Evolutionary conservation across 2,329 filamentous ascomycete genomes (phyloP).

Genomic region (Penicillium thymicola): DNA sequence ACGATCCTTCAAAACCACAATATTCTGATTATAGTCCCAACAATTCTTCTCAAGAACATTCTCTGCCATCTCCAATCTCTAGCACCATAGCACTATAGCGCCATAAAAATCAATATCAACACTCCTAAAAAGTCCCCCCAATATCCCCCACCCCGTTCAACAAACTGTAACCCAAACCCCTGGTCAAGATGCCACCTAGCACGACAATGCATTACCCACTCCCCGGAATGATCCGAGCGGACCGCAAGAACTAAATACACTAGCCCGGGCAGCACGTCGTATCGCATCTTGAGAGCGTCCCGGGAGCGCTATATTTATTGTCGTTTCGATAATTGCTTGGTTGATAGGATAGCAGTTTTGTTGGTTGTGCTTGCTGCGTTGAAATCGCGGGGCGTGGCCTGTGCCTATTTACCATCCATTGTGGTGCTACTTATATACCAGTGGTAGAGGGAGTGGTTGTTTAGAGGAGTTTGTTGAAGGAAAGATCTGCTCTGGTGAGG

Average conservation of each 20-base stretch:
- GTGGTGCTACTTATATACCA: not conserved
- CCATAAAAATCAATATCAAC: not conserved
- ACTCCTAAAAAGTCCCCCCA: too few relatives aligned
- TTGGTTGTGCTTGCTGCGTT: not conserved
- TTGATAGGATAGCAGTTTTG: too few relatives aligned
- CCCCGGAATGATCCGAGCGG: slow-evolving; percentile 12
- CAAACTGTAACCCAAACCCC: slow-evolving; percentile 11
- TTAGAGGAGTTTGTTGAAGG: not conserved
- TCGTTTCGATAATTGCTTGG: slow-evolving; percentile 4
- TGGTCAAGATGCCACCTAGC: slow-evolving; percentile 13
- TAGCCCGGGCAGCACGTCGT: not conserved
- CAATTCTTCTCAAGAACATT: not conserved
- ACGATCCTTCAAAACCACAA: not conserved
- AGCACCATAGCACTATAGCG: too few relatives aligned
- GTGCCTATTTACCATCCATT: not conserved
- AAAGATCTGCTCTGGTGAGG: too few relatives aligned
- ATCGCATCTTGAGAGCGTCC: not conserved
- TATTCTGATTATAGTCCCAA: not conserved
- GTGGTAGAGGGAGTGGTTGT: not conserved
- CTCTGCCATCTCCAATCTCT: not conserved
- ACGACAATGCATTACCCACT: slow-evolving; percentile 15
- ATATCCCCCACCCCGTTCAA: not conserved
- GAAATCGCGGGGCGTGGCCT: not conserved
- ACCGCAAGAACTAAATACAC: slow-evolving; percentile 6
- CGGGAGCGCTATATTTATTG: not conserved